phyloP scores from a whole-genome alignment of 495 filamentous ascomycete species.

The Tuber umbilicatum region DNA sequence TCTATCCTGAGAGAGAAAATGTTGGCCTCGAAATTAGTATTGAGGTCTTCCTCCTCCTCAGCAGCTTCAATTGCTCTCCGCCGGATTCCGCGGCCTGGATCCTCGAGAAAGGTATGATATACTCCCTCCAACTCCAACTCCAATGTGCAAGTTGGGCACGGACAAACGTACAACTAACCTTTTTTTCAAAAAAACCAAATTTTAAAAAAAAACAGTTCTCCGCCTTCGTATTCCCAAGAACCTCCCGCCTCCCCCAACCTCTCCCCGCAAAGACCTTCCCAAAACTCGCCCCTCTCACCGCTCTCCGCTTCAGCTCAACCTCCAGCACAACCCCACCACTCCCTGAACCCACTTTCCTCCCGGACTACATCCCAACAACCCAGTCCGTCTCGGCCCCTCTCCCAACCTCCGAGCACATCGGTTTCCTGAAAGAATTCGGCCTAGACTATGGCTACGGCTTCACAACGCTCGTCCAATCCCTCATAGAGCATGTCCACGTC shows the following conservation, averaged over 20 bases:
- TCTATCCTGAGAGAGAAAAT: constrained; percentile 3
- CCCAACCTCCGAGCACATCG: constrained; percentile 58
- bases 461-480: constrained; percentile 60
- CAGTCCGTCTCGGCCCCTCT: constrained; percentile 44
- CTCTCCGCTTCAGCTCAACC: constrained; percentile 14
- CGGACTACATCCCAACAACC: constrained; percentile 21
- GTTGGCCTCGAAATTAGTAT: constrained; percentile 21
- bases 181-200: background rate
- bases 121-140: background rate
- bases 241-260: constrained; percentile 33
- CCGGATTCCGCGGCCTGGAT: constrained; percentile 14
- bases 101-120: background rate
- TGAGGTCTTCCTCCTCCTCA: constrained; percentile 11
- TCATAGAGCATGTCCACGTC: constrained; percentile 76
- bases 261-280: constrained; percentile 16
- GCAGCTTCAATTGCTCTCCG: constrained; percentile 11
- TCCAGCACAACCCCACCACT: constrained; percentile 12
- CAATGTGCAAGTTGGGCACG: background rate
- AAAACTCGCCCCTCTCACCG: constrained; percentile 14
- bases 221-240: constrained; percentile 15
- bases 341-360: constrained; percentile 13
- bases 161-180: background rate
- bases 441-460: constrained; percentile 80
- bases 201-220: constrained; percentile 21
- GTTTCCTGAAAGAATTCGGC: constrained; percentile 74